phyloP scores from a whole-genome alignment of 2,329 filamentous ascomycete species.

The Cladosporium cucumerinum region DNA sequence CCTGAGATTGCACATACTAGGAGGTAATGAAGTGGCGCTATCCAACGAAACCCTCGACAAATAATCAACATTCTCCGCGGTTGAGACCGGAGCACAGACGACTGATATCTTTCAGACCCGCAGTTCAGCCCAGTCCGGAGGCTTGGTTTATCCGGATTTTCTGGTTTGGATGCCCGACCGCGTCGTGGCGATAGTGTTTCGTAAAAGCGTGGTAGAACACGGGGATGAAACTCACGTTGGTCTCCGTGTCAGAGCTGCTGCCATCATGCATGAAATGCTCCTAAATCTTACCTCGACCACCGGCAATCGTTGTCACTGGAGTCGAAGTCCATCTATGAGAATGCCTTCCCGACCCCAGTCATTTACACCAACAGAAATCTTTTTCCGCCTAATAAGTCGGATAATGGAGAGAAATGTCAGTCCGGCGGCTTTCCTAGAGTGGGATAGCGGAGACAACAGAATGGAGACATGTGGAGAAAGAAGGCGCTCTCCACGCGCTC shows the following conservation, averaged over 20 bases:
- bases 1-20: not conserved
- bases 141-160: not conserved
- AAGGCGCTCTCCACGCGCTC: not conserved
- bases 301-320: not conserved
- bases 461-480: not conserved
- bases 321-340: not conserved
- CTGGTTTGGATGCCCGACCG: not conserved
- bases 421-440: not conserved
- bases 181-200: not conserved
- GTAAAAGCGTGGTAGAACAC: not conserved
- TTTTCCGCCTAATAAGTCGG: not conserved
- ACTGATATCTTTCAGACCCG: not conserved
- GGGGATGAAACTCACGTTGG: not conserved
- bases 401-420: not conserved
- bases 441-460: not conserved
- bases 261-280: not conserved
- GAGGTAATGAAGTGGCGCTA: not conserved
- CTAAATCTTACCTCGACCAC: not conserved
- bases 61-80: not conserved
- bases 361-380: not conserved
- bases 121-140: not conserved
- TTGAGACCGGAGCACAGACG: constrained; percentile 3
- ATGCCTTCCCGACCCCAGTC: not conserved
- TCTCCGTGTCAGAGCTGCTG: not conserved
- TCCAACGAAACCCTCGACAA: not conserved